A percentile compares a stretch with the other conserved stretches of the same genome.
These are phyloP conservation scores for Phytophthora meadii DNA, from an alignment of 352 stramenopile genomes.

Conservation along the genomic window DNA sequence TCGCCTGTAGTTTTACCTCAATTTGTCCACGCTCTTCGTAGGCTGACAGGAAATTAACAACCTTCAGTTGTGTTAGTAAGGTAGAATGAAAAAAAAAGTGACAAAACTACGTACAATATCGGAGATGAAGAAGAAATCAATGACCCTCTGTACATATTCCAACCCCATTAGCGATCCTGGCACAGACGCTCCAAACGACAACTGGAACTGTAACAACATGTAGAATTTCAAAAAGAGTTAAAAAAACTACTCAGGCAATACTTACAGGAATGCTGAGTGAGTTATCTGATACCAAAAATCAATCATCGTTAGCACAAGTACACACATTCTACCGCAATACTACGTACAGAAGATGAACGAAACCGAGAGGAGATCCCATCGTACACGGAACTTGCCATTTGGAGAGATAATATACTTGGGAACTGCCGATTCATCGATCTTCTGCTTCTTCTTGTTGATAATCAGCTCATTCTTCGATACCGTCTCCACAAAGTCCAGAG, in stretches of 20 bases:
- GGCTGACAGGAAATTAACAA: slow-evolving; percentile 77
- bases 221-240: neutral
- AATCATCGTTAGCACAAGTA: neutral
- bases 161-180: slow-evolving; percentile 26
- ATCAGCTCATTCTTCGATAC: slow-evolving; percentile 83
- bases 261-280: slow-evolving; percentile 76
- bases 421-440: slow-evolving; percentile 85
- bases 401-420: slow-evolving; percentile 81
- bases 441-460: slow-evolving; percentile 88
- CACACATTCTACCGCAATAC: neutral
- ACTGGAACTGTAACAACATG: slow-evolving; percentile 57
- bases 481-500: slow-evolving; percentile 78
- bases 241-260: slow-evolving; percentile 1
- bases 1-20: slow-evolving; percentile 49
- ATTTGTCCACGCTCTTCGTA: slow-evolving; percentile 71
- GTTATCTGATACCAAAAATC: slow-evolving; percentile 53
- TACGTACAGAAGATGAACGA: slow-evolving; percentile 72
- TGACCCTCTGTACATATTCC: slow-evolving; percentile 63
- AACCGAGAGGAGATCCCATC: slow-evolving; percentile 79
- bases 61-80: slow-evolving; percentile 28
- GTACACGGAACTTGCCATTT: slow-evolving; percentile 74
- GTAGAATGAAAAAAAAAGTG: neutral
- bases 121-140: slow-evolving; percentile 76
- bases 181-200: slow-evolving; percentile 57
- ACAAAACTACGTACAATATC: slow-evolving; percentile 62